Evolutionary conservation across 2,329 filamentous ascomycete genomes (phyloP), one percentile per base, ranked within the genome.

Genomic region (Zasmidium angulare): DNA sequence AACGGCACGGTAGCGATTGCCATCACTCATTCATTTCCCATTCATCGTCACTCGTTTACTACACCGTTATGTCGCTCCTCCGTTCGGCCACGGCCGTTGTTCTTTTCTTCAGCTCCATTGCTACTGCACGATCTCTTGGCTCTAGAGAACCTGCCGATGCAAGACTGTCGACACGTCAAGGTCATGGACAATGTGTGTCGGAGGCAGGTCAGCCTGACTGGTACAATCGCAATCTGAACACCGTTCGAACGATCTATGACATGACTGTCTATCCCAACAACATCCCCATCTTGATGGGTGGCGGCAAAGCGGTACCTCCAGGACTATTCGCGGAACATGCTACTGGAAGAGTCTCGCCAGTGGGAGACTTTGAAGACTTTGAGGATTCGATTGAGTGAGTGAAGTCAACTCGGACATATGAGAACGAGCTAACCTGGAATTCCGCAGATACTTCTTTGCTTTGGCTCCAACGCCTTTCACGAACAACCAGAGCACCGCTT

Each of bases 371-470:
- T 63, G 69, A 66, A 14, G 73, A 73, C 11, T 78, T 78, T 55
- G 70, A 76, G 43, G 74, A 78, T 50, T 76, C 73, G 19, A 75
- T 77, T 55, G 77, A 79, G 67, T 78, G 77, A 62, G 78, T 78
- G 22, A 23, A 46, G 6, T 23, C 24, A 48, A 51, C 11, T 21
- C 11, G 23, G 17, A 12, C 2, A 19, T 3, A 43, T 7, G 36
- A 14, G 29, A 20, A 6, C 20, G 43, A 46, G 22, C 29, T 46
- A 20, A 43, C 19, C 9, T 23, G 6, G 3, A 9, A 2, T 43
- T 2, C 2, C 3, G 4, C 19, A 56, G 54, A 31, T 78, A 78
- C 64, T 79, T 80, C 64, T 79, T 79, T 58, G 76, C 75, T 6
- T 68, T 79, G 6, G 71, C 78, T 2, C 75, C 76, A 0, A 51